Conservation (phyloP, 371 early-diverging fungal species). For the Haplosporangium sp. region DNA sequence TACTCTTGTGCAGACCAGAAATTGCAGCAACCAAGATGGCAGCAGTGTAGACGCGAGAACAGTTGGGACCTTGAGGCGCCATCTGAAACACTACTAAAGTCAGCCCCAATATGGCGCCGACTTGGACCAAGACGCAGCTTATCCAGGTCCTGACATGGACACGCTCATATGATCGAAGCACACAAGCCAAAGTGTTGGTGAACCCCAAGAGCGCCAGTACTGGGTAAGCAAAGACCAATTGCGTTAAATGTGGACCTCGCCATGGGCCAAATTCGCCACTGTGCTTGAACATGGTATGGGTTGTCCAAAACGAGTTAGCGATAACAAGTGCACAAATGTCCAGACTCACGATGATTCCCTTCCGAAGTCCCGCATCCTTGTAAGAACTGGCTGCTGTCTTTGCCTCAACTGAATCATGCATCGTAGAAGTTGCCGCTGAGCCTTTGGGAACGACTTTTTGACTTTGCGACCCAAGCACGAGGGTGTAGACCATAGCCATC, state of each 20-base stretch:
- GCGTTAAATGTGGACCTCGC: slow-evolving; percentile 67
- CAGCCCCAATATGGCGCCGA: slow-evolving; percentile 41
- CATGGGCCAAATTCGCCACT: slow-evolving; percentile 62
- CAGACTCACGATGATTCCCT: slow-evolving; percentile 31
- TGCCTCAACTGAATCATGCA: neutral
- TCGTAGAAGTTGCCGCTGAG: slow-evolving; percentile 5
- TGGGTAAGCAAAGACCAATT: slow-evolving; percentile 62
- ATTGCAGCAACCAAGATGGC: slow-evolving; percentile 49
- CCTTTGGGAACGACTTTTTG: slow-evolving; percentile 4
- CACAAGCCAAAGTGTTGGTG: slow-evolving; percentile 55
- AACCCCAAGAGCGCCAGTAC: slow-evolving; percentile 59
- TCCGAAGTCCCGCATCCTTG: slow-evolving; percentile 33
- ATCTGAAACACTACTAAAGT: slow-evolving; percentile 55
- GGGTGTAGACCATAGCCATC: slow-evolving; percentile 47
- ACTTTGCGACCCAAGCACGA: slow-evolving; percentile 8
- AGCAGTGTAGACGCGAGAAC: slow-evolving; percentile 46
- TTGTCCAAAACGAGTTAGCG: slow-evolving; percentile 58
- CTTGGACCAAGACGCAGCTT: slow-evolving; percentile 48
- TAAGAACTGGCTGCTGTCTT: slow-evolving; percentile 8
- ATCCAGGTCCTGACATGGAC: slow-evolving; percentile 40
- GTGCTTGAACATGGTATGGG: slow-evolving; percentile 56
- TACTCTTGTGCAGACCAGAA: slow-evolving; percentile 54
- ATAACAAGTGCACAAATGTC: slow-evolving; percentile 56
- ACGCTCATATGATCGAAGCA: slow-evolving; percentile 38
- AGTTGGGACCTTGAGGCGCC: slow-evolving; percentile 41